Base-by-base conservation (phyloP, 768 basidiomycete genomes). In the Trametes elegans region DNA sequence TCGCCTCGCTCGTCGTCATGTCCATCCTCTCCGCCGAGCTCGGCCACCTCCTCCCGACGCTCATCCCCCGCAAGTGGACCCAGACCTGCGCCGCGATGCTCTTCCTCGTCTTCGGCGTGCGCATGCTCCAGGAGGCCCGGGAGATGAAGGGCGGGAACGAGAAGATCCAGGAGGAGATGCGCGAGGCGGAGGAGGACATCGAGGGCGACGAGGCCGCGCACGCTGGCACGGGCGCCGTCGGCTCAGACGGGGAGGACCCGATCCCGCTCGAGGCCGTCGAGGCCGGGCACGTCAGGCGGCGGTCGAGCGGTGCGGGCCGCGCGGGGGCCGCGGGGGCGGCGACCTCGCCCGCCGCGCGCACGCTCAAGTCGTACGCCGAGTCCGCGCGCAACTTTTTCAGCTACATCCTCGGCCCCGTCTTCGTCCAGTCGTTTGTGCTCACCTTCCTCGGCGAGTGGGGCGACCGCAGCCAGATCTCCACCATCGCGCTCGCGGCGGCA, bases 361-460 rank as follows among this genome's bases (percentile, higher is more conserved):
- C 39, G 54, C 32, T 49, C 48, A 44, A 55, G 62, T 51, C 63
- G 62, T 63, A 79, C 39, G 63, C 65, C 16, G 88, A 95, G 18
- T 87, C 93, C 8, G 74, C 82, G 5, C 79, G 92, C 62, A 95
- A 95, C 68, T 86, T 93, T 64, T 88, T 83, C 68, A 86, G 84
- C 64, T 73, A 94, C 16, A 70, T 95, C 61, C 73, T 98, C 18
- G 93, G 91, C 0, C 96, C 96, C 0, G 92, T 97, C 1, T 96
- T 98, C 66, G 93, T 94, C 2, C 94, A 99, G 70, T 84, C 93
- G 0, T 98, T 99, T 65, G 75, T 96, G 28, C 77, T 99, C 56
- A 98, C 96, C 0, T 98, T 98, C 72, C 77, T 99, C n/a, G 97
- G 95, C 9, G 97, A 99, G 73, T 98, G 97, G 97, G 96, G 97